These are phyloP conservation scores for Lentinula guzmanii DNA, from an alignment of 768 basidiomycete species.

Conservation along the genomic window DNA sequence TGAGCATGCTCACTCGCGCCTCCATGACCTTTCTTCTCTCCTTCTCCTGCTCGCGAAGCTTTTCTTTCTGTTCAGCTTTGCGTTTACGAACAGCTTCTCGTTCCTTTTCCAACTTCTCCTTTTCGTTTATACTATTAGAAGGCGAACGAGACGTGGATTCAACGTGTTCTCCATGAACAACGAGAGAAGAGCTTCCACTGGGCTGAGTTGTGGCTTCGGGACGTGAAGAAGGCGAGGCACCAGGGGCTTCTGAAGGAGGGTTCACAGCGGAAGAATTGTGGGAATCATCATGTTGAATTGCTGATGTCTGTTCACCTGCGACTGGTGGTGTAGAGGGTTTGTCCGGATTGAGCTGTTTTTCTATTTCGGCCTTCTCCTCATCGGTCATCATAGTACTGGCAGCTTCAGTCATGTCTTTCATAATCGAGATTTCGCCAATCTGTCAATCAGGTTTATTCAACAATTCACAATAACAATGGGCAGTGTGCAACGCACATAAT, in stretches of 20 bases:
- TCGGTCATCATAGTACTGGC: constrained; percentile 87
- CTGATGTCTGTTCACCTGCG: constrained; percentile 9
- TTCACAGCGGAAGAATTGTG: constrained; percentile 1
- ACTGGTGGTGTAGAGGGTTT: constrained; percentile 15
- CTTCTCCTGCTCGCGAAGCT: constrained; percentile 75
- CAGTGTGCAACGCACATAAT: constrained; percentile 59
- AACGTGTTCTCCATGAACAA: constrained; percentile 15
- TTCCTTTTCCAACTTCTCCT: constrained; percentile 33
- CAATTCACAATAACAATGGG: not conserved
- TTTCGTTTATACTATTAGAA: constrained; percentile 30
- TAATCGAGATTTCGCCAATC: constrained; percentile 96
- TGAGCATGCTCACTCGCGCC: constrained; percentile 67
- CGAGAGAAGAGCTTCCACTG: constrained; percentile 11
- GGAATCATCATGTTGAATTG: constrained; percentile 12
- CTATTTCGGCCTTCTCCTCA: constrained; percentile 86
- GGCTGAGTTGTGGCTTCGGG: constrained; percentile 13
- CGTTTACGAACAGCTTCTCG: constrained; percentile 47
- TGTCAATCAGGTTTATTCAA: constrained; percentile 20
- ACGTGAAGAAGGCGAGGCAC: not conserved
- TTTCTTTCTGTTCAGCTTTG: constrained; percentile 79
- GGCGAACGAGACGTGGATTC: constrained; percentile 12
- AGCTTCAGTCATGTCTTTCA: constrained; percentile 88
- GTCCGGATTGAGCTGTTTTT: constrained; percentile 57
- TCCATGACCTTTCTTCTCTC: constrained; percentile 78
- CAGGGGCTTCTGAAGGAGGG: not conserved